A percentile compares a stretch with the other conserved stretches of the same genome.
Conservation (phyloP, 106 monocot genomes). For the Dendrobium officinale region DNA sequence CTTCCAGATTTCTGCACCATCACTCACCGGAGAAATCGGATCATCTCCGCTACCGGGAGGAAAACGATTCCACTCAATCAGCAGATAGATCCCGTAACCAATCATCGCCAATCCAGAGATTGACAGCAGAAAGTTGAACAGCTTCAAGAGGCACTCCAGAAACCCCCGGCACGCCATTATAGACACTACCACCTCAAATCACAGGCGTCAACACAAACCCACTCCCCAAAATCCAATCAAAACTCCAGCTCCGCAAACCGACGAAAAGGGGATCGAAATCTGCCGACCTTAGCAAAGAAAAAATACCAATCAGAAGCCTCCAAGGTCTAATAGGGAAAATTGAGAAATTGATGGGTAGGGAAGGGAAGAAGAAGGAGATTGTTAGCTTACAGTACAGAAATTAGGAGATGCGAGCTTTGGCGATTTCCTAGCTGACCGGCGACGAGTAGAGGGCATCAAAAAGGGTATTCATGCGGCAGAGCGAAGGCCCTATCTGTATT, state of each 20-base stretch:
- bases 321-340: background rate
- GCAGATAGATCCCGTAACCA: constrained; percentile 66
- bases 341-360: background rate
- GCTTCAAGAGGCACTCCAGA: constrained; percentile 68
- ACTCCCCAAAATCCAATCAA: background rate
- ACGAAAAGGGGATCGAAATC: background rate
- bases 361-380: background rate
- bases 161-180: constrained; percentile 65
- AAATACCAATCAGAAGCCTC: background rate
- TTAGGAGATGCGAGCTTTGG: background rate
- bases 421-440: background rate
- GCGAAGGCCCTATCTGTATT: background rate
- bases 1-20: constrained; percentile 25
- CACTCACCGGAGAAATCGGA: constrained; percentile 10
- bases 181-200: background rate
- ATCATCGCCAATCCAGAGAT: constrained; percentile 64
- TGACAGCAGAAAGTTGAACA: constrained; percentile 63
- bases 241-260: background rate
- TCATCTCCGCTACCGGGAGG: constrained; percentile 18
- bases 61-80: constrained; percentile 53
- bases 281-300: background rate
- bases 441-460: background rate
- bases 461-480: background rate
- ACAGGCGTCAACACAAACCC: background rate
- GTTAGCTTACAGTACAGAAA: background rate